These are phyloP conservation scores for Diaporthe caulivora DNA, from an alignment of 2,329 filamentous ascomycete species.

Conservation along the genomic window DNA sequence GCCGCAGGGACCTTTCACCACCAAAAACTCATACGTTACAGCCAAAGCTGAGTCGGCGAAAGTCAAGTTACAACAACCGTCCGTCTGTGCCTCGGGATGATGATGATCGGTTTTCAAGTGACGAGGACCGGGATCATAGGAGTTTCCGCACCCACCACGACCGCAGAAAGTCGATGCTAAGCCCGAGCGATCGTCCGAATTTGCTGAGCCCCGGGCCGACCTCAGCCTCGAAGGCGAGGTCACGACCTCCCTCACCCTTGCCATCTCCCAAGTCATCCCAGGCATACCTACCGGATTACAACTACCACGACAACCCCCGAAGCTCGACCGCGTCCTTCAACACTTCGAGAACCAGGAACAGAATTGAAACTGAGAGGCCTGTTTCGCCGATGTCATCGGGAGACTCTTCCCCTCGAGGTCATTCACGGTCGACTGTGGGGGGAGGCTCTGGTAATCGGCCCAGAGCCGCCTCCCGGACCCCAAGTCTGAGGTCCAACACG, in stretches of 20 bases:
- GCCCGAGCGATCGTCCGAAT: conserved; percentile 50
- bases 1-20: conserved; percentile 50
- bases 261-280: conserved; percentile 47
- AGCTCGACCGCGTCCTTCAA: conserved; percentile 29
- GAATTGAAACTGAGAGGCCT: conserved; percentile 42
- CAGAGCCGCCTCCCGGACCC: conserved; percentile 45
- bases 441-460: conserved; percentile 22
- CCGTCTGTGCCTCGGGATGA: conserved; percentile 47
- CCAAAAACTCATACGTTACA: conserved; percentile 43
- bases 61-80: conserved; percentile 45
- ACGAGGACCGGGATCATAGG: conserved; percentile 50
- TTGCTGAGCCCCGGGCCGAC: conserved; percentile 40
- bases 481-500: conserved; percentile 45
- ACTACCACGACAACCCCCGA: conserved; percentile 16
- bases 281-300: conserved; percentile 24
- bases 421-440: conserved; percentile 21
- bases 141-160: conserved; percentile 46
- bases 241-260: conserved; percentile 51
- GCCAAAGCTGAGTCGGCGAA: conserved; percentile 44
- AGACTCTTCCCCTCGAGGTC: conserved; percentile 46
- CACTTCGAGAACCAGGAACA: conserved; percentile 37
- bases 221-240: conserved; percentile 46
- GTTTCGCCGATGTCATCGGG: conserved; percentile 46
- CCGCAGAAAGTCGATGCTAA: conserved; percentile 51
- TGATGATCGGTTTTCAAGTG: conserved; percentile 53